Base-by-base conservation (phyloP, 1,139 yeast genomes). In the Yamadazyma epiphylla region DNA sequence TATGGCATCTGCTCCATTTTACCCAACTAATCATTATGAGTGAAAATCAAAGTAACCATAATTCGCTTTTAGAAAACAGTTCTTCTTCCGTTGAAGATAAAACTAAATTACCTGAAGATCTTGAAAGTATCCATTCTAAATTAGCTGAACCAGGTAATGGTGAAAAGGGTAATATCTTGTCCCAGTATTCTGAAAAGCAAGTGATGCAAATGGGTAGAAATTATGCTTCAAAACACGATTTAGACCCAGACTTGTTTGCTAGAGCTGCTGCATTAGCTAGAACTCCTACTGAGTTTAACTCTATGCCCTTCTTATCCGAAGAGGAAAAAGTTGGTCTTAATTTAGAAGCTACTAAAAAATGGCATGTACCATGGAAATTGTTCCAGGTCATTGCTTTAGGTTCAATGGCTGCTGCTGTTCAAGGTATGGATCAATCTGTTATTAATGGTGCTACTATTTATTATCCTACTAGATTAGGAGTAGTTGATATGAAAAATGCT, bases 361-460 rank as follows among this genome's bases (percentile, higher is more conserved):
- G 87, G 86, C 64, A 66, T 34, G 68, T 80, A 24, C 91, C 94
- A 0, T 42, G 45, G 24, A 74, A 74, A 37, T 64, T 86, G 45
- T 60, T 79, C 42, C 74, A 70, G 43, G 78, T 85, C 31, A 74
- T 83, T 35, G 71, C 84, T 12, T 73, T 85, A 53, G 82, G 89
- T 25, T 83, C 95, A 4, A 74, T 86, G 78, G 87, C 94, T 30
- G 96, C 95, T 13, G 85, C 89, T 6, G 89, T 87, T 22, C 95
- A 86, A 55, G 96, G 96, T 48, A 85, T 86, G 87, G 96, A 87
- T 55, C 95, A 87, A 55, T 72, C 94, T 3, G 95, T 85, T 13
- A 74, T 83, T 36, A 84, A 85, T 48, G 96, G 95, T 42, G 95
- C 95, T 6, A 75, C 81, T 35, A 58, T 85, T 26, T 81, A 77